A percentile compares a stretch with the other conserved stretches of the same genome.
Conservation (phyloP, 192 early-diverging fungal species). For the Coemansia sp. region DNA sequence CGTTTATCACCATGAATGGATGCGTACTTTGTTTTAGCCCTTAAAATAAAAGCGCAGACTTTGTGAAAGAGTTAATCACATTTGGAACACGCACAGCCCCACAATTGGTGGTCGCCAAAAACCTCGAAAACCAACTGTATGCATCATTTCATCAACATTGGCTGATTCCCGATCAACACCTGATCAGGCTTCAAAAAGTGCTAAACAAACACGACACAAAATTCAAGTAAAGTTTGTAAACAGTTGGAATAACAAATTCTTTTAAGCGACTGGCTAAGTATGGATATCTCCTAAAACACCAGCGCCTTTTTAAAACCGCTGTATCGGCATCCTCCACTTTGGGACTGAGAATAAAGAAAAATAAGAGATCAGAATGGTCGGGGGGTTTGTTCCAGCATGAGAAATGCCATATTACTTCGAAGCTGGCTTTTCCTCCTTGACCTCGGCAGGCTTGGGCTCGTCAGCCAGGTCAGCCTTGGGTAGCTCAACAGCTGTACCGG, state of each 20-base stretch:
- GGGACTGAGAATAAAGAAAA: conserved; percentile 1
- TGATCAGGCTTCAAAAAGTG: no score
- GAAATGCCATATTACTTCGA: not conserved
- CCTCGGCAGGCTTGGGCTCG: conserved; percentile 10
- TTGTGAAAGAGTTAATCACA: conserved; percentile 19
- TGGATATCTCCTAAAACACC: not conserved
- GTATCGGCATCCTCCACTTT: not conserved
- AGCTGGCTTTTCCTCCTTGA: conserved; percentile 10
- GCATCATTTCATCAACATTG: no score
- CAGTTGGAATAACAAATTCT: not conserved
- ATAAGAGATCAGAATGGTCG: not conserved
- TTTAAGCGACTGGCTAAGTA: not conserved
- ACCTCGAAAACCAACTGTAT: no score
- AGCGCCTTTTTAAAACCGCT: conserved; percentile 1
- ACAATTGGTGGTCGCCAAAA: no score
- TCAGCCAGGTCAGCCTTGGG: conserved; percentile 11
- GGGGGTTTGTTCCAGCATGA: no score
- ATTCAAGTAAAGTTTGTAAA: not conserved
- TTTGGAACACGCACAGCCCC: no score
- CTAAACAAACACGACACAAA: not conserved
- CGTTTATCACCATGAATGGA: conserved; percentile 16
- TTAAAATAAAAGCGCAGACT: conserved; percentile 17
- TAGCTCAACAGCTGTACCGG: not conserved
- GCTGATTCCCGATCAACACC: no score
- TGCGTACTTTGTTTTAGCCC: conserved; percentile 37